Evolutionary conservation across 2,329 filamentous ascomycete genomes (phyloP).

Genomic region (Aspergillus phoenicis): DNA sequence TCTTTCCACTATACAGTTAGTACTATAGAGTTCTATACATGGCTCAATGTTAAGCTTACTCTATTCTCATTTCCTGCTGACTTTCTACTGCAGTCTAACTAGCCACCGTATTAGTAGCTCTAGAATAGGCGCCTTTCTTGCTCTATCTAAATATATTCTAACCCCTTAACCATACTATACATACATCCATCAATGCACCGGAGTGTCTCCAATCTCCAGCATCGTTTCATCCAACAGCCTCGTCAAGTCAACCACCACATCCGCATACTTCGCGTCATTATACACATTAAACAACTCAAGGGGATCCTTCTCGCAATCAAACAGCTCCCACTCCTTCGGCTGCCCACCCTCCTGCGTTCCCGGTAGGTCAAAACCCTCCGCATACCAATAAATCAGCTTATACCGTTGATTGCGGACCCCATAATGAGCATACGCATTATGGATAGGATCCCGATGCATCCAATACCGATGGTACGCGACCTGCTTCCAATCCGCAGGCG

Average conservation of each 20-base stretch:
- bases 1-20: too few species aligned
- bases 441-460: constrained; percentile 58
- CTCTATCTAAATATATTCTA: too few species aligned
- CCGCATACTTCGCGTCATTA: constrained; percentile 39
- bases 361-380: constrained; percentile 50
- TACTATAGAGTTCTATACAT: too few species aligned
- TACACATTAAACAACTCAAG: constrained; percentile 56
- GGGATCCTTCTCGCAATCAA: constrained; percentile 55
- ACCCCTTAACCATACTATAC: background rate
- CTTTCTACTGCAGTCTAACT: too few species aligned
- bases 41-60: too few species aligned
- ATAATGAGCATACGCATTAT: constrained; percentile 56
- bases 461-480: constrained; percentile 59
- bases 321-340: constrained; percentile 58
- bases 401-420: constrained; percentile 55
- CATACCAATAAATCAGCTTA: constrained; percentile 62
- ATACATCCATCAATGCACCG: constrained; percentile 4
- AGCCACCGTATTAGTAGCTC: too few species aligned
- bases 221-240: constrained; percentile 53
- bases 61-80: too few species aligned
- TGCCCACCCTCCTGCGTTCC: constrained; percentile 44
- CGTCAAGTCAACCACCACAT: constrained; percentile 47
- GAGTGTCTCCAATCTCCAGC: constrained; percentile 53
- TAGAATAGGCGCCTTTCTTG: too few species aligned
- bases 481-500: constrained; percentile 52